phyloP scores from a whole-genome alignment of 2,329 filamentous ascomycete genomes.

The Cercospora beticola region DNA sequence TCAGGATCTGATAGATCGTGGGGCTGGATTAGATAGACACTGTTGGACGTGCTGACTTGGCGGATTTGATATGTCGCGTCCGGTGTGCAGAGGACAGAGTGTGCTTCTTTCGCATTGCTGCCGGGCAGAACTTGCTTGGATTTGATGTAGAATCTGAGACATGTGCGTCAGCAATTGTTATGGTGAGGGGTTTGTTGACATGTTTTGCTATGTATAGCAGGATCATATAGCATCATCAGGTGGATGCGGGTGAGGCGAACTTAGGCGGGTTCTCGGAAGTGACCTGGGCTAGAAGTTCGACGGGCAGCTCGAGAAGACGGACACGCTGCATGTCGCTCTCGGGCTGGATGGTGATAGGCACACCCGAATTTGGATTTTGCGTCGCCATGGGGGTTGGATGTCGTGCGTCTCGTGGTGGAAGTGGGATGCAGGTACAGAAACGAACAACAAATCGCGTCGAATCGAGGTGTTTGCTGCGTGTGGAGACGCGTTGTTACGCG shows the following conservation, averaged over 20 bases:
- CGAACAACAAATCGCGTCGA: background rate
- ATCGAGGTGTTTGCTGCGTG: background rate
- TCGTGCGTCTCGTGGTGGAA: background rate
- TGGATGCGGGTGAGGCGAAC: constrained; percentile 28
- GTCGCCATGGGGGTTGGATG: constrained; percentile 43
- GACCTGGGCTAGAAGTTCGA: constrained; percentile 56
- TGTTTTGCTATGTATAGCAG: background rate
- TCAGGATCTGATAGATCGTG: constrained; percentile 25
- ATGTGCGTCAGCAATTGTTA: background rate
- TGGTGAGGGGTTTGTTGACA: background rate
- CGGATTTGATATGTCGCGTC: constrained; percentile 59
- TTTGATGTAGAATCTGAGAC: constrained; percentile 44
- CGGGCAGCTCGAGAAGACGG: constrained; percentile 60
- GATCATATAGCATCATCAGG: background rate
- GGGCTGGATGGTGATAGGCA: constrained; percentile 46
- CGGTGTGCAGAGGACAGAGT: constrained; percentile 60
- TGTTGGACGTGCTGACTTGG: constrained; percentile 66
- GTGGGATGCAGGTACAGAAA: background rate
- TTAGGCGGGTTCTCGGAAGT: constrained; percentile 38
- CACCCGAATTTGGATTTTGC: constrained; percentile 40
- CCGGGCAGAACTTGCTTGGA: constrained; percentile 34
- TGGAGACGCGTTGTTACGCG: background rate
- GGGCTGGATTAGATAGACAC: constrained; percentile 55
- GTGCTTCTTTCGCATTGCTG: constrained; percentile 34
- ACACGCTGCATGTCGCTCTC: constrained; percentile 52